Evolutionary conservation across 805 yeast genomes (phyloP), one percentile per base, ranked within the genome.

Genomic region (Candida schatavii): DNA sequence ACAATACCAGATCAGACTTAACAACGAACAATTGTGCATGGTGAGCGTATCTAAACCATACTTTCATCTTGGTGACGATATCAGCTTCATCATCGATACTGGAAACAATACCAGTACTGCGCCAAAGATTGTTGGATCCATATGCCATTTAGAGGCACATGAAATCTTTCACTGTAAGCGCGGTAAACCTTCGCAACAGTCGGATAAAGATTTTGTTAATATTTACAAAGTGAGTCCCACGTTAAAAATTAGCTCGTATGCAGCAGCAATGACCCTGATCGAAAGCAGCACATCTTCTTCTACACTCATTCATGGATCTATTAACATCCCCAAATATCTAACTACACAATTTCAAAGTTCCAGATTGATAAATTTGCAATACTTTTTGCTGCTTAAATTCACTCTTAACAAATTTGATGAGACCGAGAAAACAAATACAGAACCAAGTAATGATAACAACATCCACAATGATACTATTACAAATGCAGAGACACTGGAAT

Each of bases 11-110:
- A 56, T 70, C 35, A 44, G 64, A 29, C 68, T 64, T 19, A 67
- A 67, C 46, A 54, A 52, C 36, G 46, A 48, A 14, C 46, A 54
- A 14, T 50, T 69, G n/a, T 70, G 75, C 47, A 45, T 48, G 10
- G 51, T 68, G 18, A 51, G 54, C 4, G 36, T 69, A 22, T 56
- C 70, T 2, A 60, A 61, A 38, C 63, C 71, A 3, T 61, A 56
- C 35, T 68, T 54, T 50, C 68, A 61, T 40, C 45, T 66, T 19
- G 74, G 74, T 15, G 71, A 69, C 23, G 72, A 69, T 41, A 48
- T 69, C 10, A 49, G 58, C 40, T 68, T 62, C 43, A 46, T 50
- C 1, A 47, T 70, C n/a, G 60, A 63, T 37, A 48, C 60, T 13
- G 34, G 41, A 18, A 45, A 34, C 3, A 47, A 33, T 14, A 30